A percentile compares a stretch with the other conserved stretches of the same genome.
These are phyloP conservation scores for Botrytis porri DNA, from an alignment of 2,329 filamentous ascomycete species.

Conservation along the genomic window DNA sequence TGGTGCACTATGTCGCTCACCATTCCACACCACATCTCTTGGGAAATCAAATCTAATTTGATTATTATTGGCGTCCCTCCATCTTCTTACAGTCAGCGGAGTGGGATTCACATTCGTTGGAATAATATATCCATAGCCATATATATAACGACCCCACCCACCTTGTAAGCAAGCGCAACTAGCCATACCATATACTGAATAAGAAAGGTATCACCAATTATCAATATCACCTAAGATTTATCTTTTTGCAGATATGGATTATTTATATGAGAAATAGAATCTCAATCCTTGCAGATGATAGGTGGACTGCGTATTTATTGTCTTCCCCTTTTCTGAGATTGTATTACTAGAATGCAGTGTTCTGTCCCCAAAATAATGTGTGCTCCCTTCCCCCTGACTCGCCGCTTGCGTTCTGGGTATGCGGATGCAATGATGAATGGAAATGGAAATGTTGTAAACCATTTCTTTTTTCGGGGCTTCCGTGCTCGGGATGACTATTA, in stretches of 20 bases:
- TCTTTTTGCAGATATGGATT: neutral
- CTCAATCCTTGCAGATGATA: neutral
- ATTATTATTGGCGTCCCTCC: neutral
- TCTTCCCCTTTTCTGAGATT: neutral
- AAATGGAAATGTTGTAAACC: slow-evolving; percentile 3
- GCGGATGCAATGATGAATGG: neutral
- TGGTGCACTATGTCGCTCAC: neutral
- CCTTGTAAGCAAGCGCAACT: slow-evolving; percentile 7
- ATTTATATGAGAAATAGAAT: neutral
- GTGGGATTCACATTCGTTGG: neutral
- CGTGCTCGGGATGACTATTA: neutral
- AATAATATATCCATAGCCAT: neutral
- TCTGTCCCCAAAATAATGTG: neutral
- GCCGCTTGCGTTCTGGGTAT: neutral
- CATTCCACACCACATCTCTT: neutral
- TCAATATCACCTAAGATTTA: slow-evolving; percentile 6
- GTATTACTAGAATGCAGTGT: neutral
- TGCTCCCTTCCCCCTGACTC: neutral
- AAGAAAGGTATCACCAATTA: neutral
- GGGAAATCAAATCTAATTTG: too few relatives aligned
- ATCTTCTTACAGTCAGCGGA: slow-evolving; percentile 9
- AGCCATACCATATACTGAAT: neutral
- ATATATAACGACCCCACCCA: neutral
- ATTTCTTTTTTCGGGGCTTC: slow-evolving; percentile 5
- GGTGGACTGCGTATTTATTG: too few relatives aligned